Evolutionary conservation across 495 filamentous ascomycete genomes (phyloP), one percentile per base, ranked within the genome.

Genomic region (Melanomma pulvis-pyrius): DNA sequence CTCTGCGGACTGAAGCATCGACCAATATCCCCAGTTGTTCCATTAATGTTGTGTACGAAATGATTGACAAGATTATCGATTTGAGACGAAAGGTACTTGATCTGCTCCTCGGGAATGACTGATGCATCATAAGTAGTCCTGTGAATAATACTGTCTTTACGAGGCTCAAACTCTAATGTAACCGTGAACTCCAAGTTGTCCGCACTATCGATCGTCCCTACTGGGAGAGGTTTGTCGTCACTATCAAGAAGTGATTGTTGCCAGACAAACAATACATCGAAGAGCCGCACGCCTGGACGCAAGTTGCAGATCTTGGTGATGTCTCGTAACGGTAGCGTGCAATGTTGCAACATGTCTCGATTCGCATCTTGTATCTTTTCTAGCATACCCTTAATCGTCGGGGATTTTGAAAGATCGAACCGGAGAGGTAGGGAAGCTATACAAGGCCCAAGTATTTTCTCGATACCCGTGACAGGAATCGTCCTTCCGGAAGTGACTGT

Each of bases 161-260:
- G 63, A 0, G 91, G 91, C 67, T 88, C 85, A 26, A 92, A 75
- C 71, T 93, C 91, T 5, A 96, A 65, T 30, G 90, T 80, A 2
- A 94, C 74, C 28, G 84, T 85, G 53, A 90, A 91, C 70, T 93
- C 91, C 30, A 92, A 78, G 54, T 82, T 82, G 67, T 94, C 91
- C 12, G 76, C 78, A 51, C 83, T 82, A 53, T 79, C 80, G 1
- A 86, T 73, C 54, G 86, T 75, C 22, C 55, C 68, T 13, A 92
- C 79, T 8, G 68, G 28, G 12, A 66, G 53, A 21, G 65, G 44
- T 1, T 65, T 61, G 0, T 71, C 67, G 13, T 76, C 71, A 15
- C 77, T 71, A 17, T 73, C 79, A 41, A 81, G 70, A 11, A 87
- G 74, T 1, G 85, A 87, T 72, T 93, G 86, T 63, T 96, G 91